Percentiles rank a stretch among this genome's conserved stretches.
Conservation (phyloP, 2,329 filamentous ascomycete genomes). For the Cercospora sp. region DNA sequence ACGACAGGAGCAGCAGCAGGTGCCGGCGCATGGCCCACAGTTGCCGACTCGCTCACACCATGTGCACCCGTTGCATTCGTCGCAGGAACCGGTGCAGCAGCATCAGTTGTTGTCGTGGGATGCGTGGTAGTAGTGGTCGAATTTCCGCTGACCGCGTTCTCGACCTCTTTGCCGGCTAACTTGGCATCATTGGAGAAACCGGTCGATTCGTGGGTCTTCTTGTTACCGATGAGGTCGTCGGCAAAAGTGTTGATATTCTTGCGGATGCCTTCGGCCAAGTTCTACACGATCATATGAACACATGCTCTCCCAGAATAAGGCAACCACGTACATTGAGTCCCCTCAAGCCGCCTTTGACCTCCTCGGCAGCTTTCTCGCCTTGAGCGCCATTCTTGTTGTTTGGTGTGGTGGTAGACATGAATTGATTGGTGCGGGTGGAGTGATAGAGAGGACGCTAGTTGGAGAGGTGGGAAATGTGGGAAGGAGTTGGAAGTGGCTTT, state of each 20-base stretch:
- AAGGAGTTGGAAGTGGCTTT: neutral
- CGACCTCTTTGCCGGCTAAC: slow-evolving; percentile 23
- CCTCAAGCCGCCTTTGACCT: slow-evolving; percentile 32
- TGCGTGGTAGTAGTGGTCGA: neutral
- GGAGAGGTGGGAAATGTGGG: neutral
- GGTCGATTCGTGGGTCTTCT: slow-evolving; percentile 23
- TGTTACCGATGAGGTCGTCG: slow-evolving; percentile 29
- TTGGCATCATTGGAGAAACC: slow-evolving; percentile 27
- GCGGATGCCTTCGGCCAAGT: slow-evolving; percentile 30
- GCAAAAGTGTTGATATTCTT: slow-evolving; percentile 35
- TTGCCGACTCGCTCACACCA: neutral
- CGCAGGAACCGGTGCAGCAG: neutral
- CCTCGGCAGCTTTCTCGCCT: slow-evolving; percentile 32
- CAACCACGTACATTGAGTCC: slow-evolving; percentile 23
- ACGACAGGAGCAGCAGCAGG: neutral
- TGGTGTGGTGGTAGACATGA: neutral
- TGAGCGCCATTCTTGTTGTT: slow-evolving; percentile 9
- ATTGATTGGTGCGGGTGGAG: slow-evolving; percentile 13
- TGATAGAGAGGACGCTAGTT: neutral
- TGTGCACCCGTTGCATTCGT: neutral
- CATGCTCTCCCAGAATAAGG: neutral
- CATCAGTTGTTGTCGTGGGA: neutral
- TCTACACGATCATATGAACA: slow-evolving; percentile 16
- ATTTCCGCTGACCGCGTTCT: neutral
- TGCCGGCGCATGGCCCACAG: neutral